A percentile compares a stretch with the other conserved stretches of the same genome.
Conservation (phyloP, 2,329 filamentous ascomycete genomes). For the Xylaria digitata region DNA sequence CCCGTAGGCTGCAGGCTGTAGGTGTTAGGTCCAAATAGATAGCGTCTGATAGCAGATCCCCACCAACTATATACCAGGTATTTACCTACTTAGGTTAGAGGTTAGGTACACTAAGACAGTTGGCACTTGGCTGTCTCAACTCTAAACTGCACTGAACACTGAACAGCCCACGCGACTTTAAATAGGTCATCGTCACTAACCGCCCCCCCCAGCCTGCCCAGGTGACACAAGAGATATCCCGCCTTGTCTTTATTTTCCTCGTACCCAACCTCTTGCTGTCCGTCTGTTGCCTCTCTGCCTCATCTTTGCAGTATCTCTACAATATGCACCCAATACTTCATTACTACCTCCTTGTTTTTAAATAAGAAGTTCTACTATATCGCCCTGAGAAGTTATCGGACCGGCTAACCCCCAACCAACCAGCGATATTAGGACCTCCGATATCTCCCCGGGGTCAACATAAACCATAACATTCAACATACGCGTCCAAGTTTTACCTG, state of each 20-base stretch:
- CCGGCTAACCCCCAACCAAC: slow-evolving; percentile 4
- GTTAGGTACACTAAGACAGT: slow-evolving; percentile 13
- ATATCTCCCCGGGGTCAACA: slow-evolving; percentile 11
- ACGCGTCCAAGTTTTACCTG: background rate
- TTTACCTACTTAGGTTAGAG: too few species aligned
- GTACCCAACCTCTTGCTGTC: slow-evolving; percentile 21
- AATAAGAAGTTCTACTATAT: background rate
- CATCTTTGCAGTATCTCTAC: background rate
- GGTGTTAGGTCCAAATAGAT: background rate
- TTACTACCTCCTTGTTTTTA: background rate
- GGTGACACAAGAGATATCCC: slow-evolving; percentile 41
- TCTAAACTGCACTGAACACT: slow-evolving; percentile 2
- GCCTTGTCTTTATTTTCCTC: slow-evolving; percentile 34
- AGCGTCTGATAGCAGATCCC: background rate
- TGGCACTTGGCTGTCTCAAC: slow-evolving; percentile 7
- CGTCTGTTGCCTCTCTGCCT: background rate
- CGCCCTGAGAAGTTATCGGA: slow-evolving; percentile 11
- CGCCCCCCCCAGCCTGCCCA: slow-evolving; percentile 38
- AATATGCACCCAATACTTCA: background rate
- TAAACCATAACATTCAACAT: background rate
- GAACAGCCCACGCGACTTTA: slow-evolving; percentile 19
- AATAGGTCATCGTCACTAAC: slow-evolving; percentile 40
- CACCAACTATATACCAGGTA: background rate
- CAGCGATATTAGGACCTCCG: slow-evolving; percentile 2
- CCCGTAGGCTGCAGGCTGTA: background rate